Evolutionary conservation across 129 eudicot genomes (phyloP), one percentile per base, ranked within the genome.

Genomic region (Sambucus nigra): DNA sequence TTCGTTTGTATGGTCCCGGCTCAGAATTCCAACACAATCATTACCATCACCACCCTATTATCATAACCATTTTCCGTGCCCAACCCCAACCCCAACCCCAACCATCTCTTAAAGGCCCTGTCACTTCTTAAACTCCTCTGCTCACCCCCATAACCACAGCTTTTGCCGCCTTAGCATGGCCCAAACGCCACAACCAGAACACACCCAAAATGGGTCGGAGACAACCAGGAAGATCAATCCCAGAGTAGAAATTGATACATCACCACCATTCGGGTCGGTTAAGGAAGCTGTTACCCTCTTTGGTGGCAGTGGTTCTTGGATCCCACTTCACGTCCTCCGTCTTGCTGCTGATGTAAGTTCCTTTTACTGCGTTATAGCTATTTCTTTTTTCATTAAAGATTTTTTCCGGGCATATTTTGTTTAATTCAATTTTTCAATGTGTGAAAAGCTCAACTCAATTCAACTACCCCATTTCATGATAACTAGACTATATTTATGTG

Each of bases 261-360:
- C 92, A 1, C 81, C 81, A 1, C 95, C 95, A 2, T 81, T 86
- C 41, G 79, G 73, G 41, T 86, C 95, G 3, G 95, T 86, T 5
- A 79, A 86, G 60, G 96, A 87, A 58, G 96, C 96, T 0, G 96
- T 87, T 13, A 76, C 73, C 44, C 82, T 66, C 54, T 87, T 82
- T 39, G 94, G 96, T n/a, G 94, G 96, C 61, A 70, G 88, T 23
- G 94, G 96, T 25, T 76, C 81, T n/a, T 87, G 94, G 94, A 69
- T 79, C 39, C 88, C 88, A 5, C 80, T 51, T 17, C 82, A 69
- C 40, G 39, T 69, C 39, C 87, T 69, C 55, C 87, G 78, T 5
- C 75, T 79, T 41, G 70, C 76, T 22, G 55, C 78, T 38, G 68
- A 66, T 52, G 95, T 85, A 17, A 64, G 80, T 74, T 33, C 2